Evolutionary conservation across 169 alveolate genomes (phyloP), one percentile per base, ranked within the genome.

Genomic region (Perkinsus chesapeaki): DNA sequence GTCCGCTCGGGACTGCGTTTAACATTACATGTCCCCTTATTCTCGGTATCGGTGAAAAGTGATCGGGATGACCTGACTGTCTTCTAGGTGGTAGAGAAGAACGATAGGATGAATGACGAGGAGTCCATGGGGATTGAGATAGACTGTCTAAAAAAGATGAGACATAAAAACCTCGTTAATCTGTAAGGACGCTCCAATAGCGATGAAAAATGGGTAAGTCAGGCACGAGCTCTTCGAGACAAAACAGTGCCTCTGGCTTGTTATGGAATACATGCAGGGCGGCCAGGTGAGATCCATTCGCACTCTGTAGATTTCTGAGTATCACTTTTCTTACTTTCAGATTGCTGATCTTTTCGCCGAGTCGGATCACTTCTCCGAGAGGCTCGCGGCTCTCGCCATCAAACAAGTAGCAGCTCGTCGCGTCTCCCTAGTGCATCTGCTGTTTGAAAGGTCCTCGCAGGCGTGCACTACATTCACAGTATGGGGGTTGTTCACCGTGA

Each of bases 391-490:
- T 36, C 93, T 93, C 37, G 95, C 96, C 39, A 95, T 96, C 82
- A 95, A 95, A 48, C 97, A 97, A 94, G 95, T 96, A 36, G 12
- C 72, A 47, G 72, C 72, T 47, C 19, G 27, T 19, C 72, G 72
- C 72, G 82, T 20, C 23, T 23, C 36, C n/a, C 93, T 3, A 37
- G 73, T 47, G 20, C 37, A 9, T 97, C 96, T 94, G 95, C 96
- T 9, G 96, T 96, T 43, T 95, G 31, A 39, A 98, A 98, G 95
- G 96, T 98, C 34, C 95, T 98, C 39, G 94, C 97, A 92, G 99
- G 98, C 10, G 96, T 98, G n/a, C 96, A 97, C 48, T 97, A 98
- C 93, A 96, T 97, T 98, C 96, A 98, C 95, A 96, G 94, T 43
- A 97, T 96, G 39, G 97, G 96, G 39, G 95, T 97, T 19, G 98